These are phyloP conservation scores for Pleurotus ostreatus DNA, from an alignment of 768 basidiomycete genomes.

Conservation along the genomic window DNA sequence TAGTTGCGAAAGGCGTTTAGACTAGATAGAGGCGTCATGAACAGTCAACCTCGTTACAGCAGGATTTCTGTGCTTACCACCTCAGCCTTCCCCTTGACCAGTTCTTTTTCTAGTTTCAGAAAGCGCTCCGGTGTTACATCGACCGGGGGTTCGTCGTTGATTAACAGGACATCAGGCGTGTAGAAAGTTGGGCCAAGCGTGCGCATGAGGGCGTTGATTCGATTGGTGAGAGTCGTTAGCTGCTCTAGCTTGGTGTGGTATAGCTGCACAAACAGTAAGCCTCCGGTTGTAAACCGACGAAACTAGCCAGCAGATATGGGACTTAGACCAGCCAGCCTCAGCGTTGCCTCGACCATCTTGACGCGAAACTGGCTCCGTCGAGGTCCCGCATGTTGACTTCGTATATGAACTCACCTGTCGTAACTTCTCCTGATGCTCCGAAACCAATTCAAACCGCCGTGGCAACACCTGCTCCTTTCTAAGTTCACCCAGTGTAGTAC, in stretches of 20 bases:
- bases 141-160: conserved; percentile 37
- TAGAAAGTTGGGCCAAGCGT: conserved; percentile 63
- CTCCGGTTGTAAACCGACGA: not conserved
- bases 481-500: conserved; percentile 62
- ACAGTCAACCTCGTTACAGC: not conserved
- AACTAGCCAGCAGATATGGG: no score
- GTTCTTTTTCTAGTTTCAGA: conserved; percentile 76
- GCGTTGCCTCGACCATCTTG: no score
- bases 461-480: conserved; percentile 73
- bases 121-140: conserved; percentile 84
- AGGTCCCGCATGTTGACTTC: not conserved
- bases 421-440: conserved; percentile 73
- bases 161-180: conserved; percentile 44
- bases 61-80: conserved; percentile 48
- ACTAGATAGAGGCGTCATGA: conserved; percentile 29
- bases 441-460: conserved; percentile 60
- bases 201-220: conserved; percentile 53
- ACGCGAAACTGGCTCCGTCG: no score
- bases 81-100: conserved; percentile 83
- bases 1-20: conserved; percentile 63
- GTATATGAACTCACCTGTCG: conserved; percentile 54
- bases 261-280: conserved; percentile 32
- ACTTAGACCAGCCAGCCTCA: no score
- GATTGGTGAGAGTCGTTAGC: conserved; percentile 63
- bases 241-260: conserved; percentile 81